These are phyloP conservation scores for Boletus rubroflammeus DNA, from an alignment of 768 basidiomycete species.

Conservation along the genomic window DNA sequence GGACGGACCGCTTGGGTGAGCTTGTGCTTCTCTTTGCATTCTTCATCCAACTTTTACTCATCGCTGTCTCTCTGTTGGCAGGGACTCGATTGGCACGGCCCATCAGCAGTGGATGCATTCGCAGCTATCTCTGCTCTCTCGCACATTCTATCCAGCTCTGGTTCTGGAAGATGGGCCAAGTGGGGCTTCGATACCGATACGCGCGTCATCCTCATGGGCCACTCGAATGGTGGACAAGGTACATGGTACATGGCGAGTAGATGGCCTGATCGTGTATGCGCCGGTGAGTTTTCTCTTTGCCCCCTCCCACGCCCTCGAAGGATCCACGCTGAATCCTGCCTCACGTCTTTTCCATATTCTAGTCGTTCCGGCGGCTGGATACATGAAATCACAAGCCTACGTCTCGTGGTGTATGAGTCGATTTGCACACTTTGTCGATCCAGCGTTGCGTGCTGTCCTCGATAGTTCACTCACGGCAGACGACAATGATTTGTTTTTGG, in stretches of 20 bases:
- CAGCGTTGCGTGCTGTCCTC: constrained; percentile 65
- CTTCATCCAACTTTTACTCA: neutral
- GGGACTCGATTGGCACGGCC: constrained; percentile 94
- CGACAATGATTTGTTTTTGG: constrained; percentile 83
- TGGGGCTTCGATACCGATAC: constrained; percentile 40
- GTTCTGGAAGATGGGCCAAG: constrained; percentile 34
- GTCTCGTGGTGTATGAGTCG: constrained; percentile 68
- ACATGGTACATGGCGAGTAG: constrained; percentile 75
- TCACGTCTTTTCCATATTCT: neutral
- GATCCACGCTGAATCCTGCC: neutral
- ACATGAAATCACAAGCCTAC: constrained; percentile 86
- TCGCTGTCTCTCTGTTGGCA: constrained; percentile 22
- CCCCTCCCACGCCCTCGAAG: too few species aligned
- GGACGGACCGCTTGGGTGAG: constrained; percentile 81
- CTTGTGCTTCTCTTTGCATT: neutral
- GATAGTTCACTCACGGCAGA: constrained; percentile 74
- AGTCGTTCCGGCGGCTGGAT: constrained; percentile 79
- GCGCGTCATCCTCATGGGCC: constrained; percentile 70
- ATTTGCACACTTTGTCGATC: constrained; percentile 78
- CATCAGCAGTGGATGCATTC: constrained; percentile 72
- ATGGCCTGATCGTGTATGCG: constrained; percentile 72
- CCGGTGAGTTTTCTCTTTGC: constrained; percentile 38
- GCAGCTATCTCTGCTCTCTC: constrained; percentile 53
- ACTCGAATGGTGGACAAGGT: constrained; percentile 93
- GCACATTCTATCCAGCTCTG: constrained; percentile 37